These are phyloP conservation scores for Salix purpurea DNA, from an alignment of 345 rosid genomes.

Conservation along the genomic window DNA sequence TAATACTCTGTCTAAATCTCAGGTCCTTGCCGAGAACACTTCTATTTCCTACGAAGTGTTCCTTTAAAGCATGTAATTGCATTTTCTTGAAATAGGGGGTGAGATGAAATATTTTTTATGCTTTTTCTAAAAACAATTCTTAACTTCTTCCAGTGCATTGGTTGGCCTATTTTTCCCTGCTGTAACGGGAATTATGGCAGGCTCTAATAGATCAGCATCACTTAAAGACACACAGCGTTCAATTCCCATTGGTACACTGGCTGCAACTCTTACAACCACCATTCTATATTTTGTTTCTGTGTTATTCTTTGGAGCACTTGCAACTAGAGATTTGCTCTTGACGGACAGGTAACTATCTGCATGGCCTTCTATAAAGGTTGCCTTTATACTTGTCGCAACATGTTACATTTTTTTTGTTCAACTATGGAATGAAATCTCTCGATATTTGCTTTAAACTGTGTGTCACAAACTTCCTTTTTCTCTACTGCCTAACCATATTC, in stretches of 20 bases:
- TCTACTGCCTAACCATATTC: background rate
- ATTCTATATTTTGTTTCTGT: constrained; percentile 70
- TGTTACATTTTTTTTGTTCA: background rate
- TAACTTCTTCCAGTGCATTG: constrained; percentile 52
- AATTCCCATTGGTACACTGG: constrained; percentile 89
- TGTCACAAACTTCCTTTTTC: background rate
- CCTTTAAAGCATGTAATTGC: background rate
- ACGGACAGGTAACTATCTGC: constrained; percentile 64
- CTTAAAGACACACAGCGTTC: constrained; percentile 95
- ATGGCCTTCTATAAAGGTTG: background rate
- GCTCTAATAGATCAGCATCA: constrained; percentile 94
- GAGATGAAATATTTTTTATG: background rate
- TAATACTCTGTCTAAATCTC: background rate
- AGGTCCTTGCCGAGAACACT: background rate
- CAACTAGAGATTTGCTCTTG: constrained; percentile 79
- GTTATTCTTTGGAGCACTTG: constrained; percentile 82
- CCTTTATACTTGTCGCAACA: background rate
- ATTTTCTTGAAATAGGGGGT: background rate
- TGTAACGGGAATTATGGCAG: constrained; percentile 98
- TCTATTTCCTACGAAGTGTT: background rate
- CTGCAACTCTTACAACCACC: constrained; percentile 90
- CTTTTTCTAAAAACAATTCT: constrained; percentile 6
- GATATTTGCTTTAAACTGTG: background rate
- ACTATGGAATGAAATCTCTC: background rate
- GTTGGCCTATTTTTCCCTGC: constrained; percentile 99